phyloP scores from a whole-genome alignment of 2,329 filamentous ascomycete genomes.

The Phyllosticta capitalensis region DNA sequence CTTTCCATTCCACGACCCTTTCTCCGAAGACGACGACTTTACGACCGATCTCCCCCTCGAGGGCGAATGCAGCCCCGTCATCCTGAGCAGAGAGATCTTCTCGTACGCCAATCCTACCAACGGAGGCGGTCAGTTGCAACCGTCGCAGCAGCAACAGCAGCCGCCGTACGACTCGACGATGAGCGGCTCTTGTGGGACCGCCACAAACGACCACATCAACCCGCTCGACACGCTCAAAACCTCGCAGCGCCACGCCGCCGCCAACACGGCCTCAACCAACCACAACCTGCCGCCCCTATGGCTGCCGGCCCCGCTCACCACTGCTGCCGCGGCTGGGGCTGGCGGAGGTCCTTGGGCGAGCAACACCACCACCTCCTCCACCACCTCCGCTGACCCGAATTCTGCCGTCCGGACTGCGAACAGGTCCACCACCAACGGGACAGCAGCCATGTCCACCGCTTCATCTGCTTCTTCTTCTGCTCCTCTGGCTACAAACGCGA shows the following conservation, averaged over 20 bases:
- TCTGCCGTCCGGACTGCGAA: neutral
- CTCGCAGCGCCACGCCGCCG: constrained; percentile 12
- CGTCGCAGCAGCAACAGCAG: neutral
- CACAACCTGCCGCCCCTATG: constrained; percentile 5
- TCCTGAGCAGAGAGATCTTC: constrained; percentile 29
- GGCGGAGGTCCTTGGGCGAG: neutral
- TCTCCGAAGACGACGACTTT: constrained; percentile 17
- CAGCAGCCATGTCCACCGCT: neutral
- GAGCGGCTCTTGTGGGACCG: neutral
- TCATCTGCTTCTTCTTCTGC: neutral
- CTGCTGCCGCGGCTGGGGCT: neutral
- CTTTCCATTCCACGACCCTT: constrained; percentile 16
- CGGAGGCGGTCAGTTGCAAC: neutral
- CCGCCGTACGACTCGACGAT: neutral
- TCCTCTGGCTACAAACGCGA: neutral
- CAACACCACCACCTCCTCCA: neutral
- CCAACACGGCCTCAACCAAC: neutral
- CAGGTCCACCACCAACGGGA: neutral
- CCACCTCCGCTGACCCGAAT: neutral
- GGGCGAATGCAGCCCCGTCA: constrained; percentile 21
- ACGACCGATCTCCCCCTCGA: constrained; percentile 11
- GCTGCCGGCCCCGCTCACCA: constrained; percentile 7
- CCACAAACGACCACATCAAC: constrained; percentile 18
- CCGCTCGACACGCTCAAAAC: constrained; percentile 22
- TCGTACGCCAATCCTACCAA: constrained; percentile 24